These are phyloP conservation scores for Podila clonocystis DNA, from an alignment of 192 early-diverging fungal genomes.

Conservation along the genomic window DNA sequence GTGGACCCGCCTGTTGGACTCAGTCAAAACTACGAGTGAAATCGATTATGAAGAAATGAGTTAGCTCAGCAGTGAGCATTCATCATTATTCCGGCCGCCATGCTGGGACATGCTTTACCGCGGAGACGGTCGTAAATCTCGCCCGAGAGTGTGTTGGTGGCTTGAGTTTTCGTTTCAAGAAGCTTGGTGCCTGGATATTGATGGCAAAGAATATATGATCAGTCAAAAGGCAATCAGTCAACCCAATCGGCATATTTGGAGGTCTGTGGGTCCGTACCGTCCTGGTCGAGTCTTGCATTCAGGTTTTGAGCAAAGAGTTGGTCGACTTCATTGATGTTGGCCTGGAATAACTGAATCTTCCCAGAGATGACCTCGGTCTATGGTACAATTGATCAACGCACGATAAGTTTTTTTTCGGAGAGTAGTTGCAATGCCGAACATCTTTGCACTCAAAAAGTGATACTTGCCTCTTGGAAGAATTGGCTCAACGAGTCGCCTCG, in stretches of 20 bases:
- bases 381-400: too few relatives aligned
- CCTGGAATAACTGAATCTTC: slow-evolving; percentile 48
- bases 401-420: too few relatives aligned
- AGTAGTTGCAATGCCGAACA: too few relatives aligned
- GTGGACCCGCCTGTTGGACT: slow-evolving; percentile 25
- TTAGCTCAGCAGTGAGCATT: not conserved
- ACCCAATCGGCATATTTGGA: not conserved
- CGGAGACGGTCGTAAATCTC: slow-evolving; percentile 43
- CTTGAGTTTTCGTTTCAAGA: slow-evolving; percentile 24
- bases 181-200: slow-evolving; percentile 10
- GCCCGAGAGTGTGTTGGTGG: slow-evolving; percentile 35
- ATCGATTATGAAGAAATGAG: not conserved
- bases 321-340: slow-evolving; percentile 37
- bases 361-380: slow-evolving; percentile 47
- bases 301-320: slow-evolving; percentile 36
- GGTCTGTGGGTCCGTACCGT: slow-evolving; percentile 3
- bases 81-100: not conserved
- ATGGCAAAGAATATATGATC: not conserved
- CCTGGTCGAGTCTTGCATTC: slow-evolving; percentile 7
- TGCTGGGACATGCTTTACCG: slow-evolving; percentile 16
- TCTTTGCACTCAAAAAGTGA: too few relatives aligned
- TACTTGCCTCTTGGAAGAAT: slow-evolving; percentile 44
- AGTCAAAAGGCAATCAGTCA: not conserved
- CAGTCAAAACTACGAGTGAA: slow-evolving; percentile 19
- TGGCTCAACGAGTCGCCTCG: slow-evolving; percentile 30